Base-by-base conservation (phyloP, 805 yeast species). In the Myxozyma lipomycoides region DNA sequence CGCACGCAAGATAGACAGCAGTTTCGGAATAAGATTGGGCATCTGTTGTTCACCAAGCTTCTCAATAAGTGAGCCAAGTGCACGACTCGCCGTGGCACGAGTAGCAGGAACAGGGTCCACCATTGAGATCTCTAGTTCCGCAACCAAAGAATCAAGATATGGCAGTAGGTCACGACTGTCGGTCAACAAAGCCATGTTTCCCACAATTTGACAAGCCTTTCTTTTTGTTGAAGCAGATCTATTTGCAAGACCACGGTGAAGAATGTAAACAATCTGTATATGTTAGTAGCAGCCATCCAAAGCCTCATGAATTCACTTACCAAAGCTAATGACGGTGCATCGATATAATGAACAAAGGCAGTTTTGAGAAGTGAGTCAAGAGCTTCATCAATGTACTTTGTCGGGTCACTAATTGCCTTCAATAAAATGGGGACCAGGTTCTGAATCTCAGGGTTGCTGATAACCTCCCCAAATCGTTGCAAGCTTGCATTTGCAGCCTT, bases 61-160 rank as follows among this genome's bases (percentile, higher is more conserved):
- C 67, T 93, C 98, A 43, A 95, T 96, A 56, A 93, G 75, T 0
- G 97, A 88, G 60, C 99, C 99, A 45, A 93, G 72, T 0, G 98
- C 98, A 70, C 97, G 82, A 19, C 97, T 90, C 22, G 98, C 98
- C 19, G 96, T 93, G 1, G 98, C 95, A 67, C 98, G 81, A 0
- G 99, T 93, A 38, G 82, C 86, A 28, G 98, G 96, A 46, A 93
- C 98, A 1, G 98, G 98, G 62, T 93, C 99, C 45, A 95, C 96
- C 95, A 93, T 91, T 4, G 98, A 95, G 39, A 78, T 75, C 67
- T 93, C 95, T 53, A 93, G 78, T 61, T 89, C 96, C 9, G 81
- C 75, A 40, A 91, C 83, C 60, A 93, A 74, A 39, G 81, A 79
- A 21, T 81, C 78, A 62, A 93, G 73, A 69, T 93, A 93, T 23